Evolutionary conservation across 768 basidiomycete species (phyloP).

Genomic region (Amanita pallidorosea): DNA sequence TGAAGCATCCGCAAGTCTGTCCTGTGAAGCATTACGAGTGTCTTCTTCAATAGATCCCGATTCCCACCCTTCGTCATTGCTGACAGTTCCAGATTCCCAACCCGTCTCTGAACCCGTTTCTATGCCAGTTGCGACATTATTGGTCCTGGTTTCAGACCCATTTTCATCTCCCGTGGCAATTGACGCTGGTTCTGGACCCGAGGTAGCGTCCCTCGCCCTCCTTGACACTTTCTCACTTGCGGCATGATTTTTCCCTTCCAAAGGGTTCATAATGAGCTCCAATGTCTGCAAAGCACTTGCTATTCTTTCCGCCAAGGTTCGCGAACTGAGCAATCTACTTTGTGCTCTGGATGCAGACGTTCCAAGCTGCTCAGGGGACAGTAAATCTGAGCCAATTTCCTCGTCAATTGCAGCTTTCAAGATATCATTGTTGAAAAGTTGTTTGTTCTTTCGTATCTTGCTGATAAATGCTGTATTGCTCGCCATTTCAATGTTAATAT

Average conservation of each 20-base stretch:
- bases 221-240: slow-evolving; percentile 17
- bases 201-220: background rate
- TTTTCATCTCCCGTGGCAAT: slow-evolving; percentile 14
- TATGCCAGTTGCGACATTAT: background rate
- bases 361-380: slow-evolving; percentile 25
- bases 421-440: slow-evolving; percentile 37
- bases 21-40: slow-evolving; percentile 36
- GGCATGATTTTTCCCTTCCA: slow-evolving; percentile 7
- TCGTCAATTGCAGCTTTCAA: slow-evolving; percentile 32
- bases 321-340: slow-evolving; percentile 67
- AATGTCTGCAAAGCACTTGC: slow-evolving; percentile 40
- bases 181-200: background rate
- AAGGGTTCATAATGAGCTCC: slow-evolving; percentile 24
- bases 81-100: slow-evolving; percentile 33
- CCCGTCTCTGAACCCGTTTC: slow-evolving; percentile 10
- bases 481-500: slow-evolving; percentile 44
- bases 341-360: slow-evolving; percentile 50
- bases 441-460: slow-evolving; percentile 66
- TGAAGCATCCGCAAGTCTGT: slow-evolving; percentile 8
- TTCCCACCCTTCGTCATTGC: slow-evolving; percentile 19
- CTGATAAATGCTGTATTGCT: slow-evolving; percentile 56
- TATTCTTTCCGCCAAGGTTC: slow-evolving; percentile 54
- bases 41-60: slow-evolving; percentile 23
- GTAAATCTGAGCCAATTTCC: slow-evolving; percentile 28
- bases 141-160: background rate